Conservation (phyloP, 192 early-diverging fungal species). For the Entomortierella chlamydospora region DNA sequence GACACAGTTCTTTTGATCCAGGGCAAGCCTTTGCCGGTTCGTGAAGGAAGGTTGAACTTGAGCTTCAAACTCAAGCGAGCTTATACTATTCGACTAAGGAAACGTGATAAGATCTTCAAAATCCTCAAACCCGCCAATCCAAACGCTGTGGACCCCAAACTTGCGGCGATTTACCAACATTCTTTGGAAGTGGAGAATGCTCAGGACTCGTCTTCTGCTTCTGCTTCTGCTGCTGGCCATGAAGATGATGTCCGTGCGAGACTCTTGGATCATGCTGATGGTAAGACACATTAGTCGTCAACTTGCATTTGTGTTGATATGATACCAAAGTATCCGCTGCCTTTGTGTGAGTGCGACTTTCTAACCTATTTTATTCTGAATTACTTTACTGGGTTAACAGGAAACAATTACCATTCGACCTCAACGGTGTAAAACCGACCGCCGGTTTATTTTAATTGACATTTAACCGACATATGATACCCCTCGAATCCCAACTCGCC, state of each 20-base stretch:
- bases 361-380: neutral
- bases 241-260: conserved; percentile 2
- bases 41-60: conserved; percentile 21
- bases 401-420: conserved; percentile 1
- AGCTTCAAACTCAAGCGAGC: conserved; percentile 27
- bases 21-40: conserved; percentile 21
- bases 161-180: conserved; percentile 5
- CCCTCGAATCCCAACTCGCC: too few relatives aligned
- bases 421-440: conserved; percentile 4
- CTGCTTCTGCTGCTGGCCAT: neutral
- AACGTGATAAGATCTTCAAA: conserved; percentile 25
- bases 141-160: conserved; percentile 7
- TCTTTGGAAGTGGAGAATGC: conserved; percentile 3
- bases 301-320: too few relatives aligned
- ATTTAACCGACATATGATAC: too few relatives aligned
- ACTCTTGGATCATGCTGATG: conserved; percentile 24
- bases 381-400: neutral
- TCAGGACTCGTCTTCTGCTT: neutral
- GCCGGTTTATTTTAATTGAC: too few relatives aligned
- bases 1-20: conserved; percentile 32
- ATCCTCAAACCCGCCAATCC: neutral
- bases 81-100: conserved; percentile 31
- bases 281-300: conserved; percentile 11
- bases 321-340: neutral
- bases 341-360: neutral